phyloP scores from a whole-genome alignment of 2,329 filamentous ascomycete species.

The Pestalotiopsis fici region DNA sequence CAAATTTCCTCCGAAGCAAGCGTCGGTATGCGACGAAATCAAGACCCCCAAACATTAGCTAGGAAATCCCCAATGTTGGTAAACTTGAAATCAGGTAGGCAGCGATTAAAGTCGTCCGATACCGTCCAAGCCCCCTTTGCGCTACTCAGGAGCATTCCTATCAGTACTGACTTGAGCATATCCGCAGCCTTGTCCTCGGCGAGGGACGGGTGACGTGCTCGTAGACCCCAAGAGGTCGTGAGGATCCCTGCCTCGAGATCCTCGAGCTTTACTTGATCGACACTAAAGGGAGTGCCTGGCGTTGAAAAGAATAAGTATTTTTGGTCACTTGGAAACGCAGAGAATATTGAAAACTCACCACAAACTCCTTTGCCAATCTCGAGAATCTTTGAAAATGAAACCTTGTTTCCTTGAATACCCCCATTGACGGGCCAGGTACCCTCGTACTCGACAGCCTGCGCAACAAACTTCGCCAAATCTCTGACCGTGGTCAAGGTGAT shows the following conservation, averaged over 20 bases:
- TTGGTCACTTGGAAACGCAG: too few species aligned
- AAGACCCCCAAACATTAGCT: constrained; percentile 27
- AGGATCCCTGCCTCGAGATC: constrained; percentile 47
- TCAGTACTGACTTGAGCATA: constrained; percentile 36
- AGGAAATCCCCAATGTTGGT: constrained; percentile 42
- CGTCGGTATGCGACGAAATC: too few species aligned
- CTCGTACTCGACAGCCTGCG: constrained; percentile 41
- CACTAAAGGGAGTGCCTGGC: constrained; percentile 33
- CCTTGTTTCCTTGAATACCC: constrained; percentile 39
- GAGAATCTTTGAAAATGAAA: constrained; percentile 37
- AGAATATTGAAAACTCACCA: constrained; percentile 30
- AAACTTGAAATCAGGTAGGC: constrained; percentile 45
- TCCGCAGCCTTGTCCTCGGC: constrained; percentile 31
- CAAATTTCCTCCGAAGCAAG: too few species aligned
- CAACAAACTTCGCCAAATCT: constrained; percentile 41
- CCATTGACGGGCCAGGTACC: constrained; percentile 42
- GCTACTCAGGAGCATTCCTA: constrained; percentile 42
- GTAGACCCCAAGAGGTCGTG: constrained; percentile 40
- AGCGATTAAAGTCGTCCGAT: constrained; percentile 42
- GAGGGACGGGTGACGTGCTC: constrained; percentile 28
- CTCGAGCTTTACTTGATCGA: constrained; percentile 45
- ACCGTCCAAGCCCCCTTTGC: constrained; percentile 42
- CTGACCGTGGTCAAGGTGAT: constrained; percentile 45
- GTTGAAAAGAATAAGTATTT: constrained; percentile 10
- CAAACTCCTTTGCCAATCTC: constrained; percentile 40